Evolutionary conservation across 2,329 filamentous ascomycete genomes (phyloP).

Genomic region (Aspergillus novoparasiticus): DNA sequence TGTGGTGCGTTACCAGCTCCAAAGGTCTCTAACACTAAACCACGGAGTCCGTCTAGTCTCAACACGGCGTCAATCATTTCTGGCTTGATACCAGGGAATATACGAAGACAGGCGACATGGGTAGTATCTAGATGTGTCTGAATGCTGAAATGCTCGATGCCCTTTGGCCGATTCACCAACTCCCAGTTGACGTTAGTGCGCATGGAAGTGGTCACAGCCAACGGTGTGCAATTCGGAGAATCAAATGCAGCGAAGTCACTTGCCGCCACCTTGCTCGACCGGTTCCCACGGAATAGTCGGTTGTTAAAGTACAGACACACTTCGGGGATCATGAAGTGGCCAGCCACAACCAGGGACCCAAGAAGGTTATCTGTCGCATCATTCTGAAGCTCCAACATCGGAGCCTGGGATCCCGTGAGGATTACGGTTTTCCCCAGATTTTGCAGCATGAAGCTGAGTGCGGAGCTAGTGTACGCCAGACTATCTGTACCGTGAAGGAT

Average conservation of each 20-base stretch:
- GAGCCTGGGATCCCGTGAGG: constrained; percentile 78
- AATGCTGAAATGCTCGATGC: constrained; percentile 73
- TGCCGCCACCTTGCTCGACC: constrained; percentile 84
- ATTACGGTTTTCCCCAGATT: constrained; percentile 91
- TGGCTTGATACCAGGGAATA: constrained; percentile 92
- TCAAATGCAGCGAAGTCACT: constrained; percentile 85
- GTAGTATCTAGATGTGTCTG: constrained; percentile 77
- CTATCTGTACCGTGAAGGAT: constrained; percentile 91
- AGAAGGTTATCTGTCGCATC: constrained; percentile 91
- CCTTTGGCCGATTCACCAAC: constrained; percentile 72
- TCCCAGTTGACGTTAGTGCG: constrained; percentile 82
- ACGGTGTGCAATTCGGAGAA: constrained; percentile 80
- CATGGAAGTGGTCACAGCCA: constrained; percentile 79
- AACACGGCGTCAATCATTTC: constrained; percentile 89
- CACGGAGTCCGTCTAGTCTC: constrained; percentile 72
- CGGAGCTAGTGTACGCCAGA: constrained; percentile 84
- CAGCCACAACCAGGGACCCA: constrained; percentile 83
- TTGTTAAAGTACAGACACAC: constrained; percentile 95
- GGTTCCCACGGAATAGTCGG: constrained; percentile 83
- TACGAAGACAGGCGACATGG: constrained; percentile 85
- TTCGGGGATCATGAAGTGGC: constrained; percentile 89
- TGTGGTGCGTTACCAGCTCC: constrained; percentile 90
- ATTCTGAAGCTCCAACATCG: constrained; percentile 87
- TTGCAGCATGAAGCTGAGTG: constrained; percentile 89
- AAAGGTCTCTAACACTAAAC: constrained; percentile 87